phyloP scores from a whole-genome alignment of 805 yeast genomes.

The Saturnispora dispora region DNA sequence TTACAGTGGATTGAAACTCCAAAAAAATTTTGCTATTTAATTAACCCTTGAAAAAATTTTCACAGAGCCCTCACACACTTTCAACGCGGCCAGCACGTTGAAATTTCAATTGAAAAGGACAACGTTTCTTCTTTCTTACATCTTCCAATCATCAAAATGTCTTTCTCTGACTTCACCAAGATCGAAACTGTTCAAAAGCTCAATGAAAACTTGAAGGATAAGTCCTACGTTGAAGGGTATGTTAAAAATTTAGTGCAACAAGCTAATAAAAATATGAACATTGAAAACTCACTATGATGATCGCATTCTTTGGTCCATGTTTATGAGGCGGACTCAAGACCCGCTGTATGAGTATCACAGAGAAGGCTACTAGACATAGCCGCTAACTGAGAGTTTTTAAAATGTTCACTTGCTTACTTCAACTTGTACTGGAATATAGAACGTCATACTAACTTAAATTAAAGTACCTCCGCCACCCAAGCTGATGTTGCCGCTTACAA shows the following conservation, averaged over 20 bases:
- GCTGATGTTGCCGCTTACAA: slow-evolving; percentile 92
- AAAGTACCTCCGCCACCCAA: slow-evolving; percentile 81
- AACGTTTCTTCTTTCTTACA: neutral
- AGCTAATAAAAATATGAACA: neutral
- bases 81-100: neutral
- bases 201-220: slow-evolving; percentile 81
- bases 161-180: slow-evolving; percentile 75
- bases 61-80: neutral
- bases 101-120: slow-evolving; percentile 1
- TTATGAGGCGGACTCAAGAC: slow-evolving; percentile 94
- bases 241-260: slow-evolving; percentile 28
- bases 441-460: slow-evolving; percentile 9
- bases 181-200: slow-evolving; percentile 64
- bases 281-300: slow-evolving; percentile 43
- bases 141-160: slow-evolving; percentile 34
- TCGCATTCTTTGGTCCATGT: slow-evolving; percentile 82
- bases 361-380: slow-evolving; percentile 26
- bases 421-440: neutral
- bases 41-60: neutral
- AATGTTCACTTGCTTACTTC: neutral
- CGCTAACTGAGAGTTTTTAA: slow-evolving; percentile 11
- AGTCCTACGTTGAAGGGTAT: slow-evolving; percentile 94
- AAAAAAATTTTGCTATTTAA: neutral
- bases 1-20: too few species aligned
- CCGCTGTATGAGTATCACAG: slow-evolving; percentile 86